Percentiles rank a stretch among this genome's conserved stretches.
phyloP scores from a whole-genome alignment of 352 stramenopile genomes.

The Phytophthora kernoviae region DNA sequence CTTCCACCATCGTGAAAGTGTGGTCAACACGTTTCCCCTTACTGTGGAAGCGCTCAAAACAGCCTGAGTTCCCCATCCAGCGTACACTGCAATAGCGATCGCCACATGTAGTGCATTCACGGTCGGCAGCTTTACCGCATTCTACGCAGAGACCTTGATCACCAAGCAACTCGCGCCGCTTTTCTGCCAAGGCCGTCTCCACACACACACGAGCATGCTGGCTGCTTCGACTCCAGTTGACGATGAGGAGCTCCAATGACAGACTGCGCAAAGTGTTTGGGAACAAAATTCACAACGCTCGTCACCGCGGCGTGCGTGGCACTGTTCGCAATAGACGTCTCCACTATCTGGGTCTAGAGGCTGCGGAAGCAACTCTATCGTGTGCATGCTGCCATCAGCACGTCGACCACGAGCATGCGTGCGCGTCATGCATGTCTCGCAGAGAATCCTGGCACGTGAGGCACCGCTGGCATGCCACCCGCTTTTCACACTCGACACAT shows the following conservation, averaged over 20 bases:
- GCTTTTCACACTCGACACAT: constrained; percentile 78
- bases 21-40: constrained; percentile 75
- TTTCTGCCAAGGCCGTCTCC: constrained; percentile 64
- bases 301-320: constrained; percentile 55
- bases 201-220: constrained; percentile 56
- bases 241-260: constrained; percentile 41
- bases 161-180: constrained; percentile 53
- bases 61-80: constrained; percentile 85
- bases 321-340: constrained; percentile 71
- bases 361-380: constrained; percentile 56
- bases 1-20: constrained; percentile 39
- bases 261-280: constrained; percentile 59
- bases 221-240: constrained; percentile 23
- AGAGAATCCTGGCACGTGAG: constrained; percentile 77
- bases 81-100: constrained; percentile 85
- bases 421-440: constrained; percentile 60
- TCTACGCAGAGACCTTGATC: constrained; percentile 70
- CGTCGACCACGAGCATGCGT: constrained; percentile 59
- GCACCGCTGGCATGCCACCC: constrained; percentile 67
- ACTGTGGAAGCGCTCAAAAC: constrained; percentile 82
- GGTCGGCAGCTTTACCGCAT: constrained; percentile 74
- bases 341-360: constrained; percentile 25
- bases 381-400: constrained; percentile 40
- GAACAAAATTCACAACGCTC: constrained; percentile 60
- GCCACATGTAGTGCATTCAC: constrained; percentile 61